Evolutionary conservation across 768 basidiomycete species (phyloP).

Genomic region (Mycena maculata): DNA sequence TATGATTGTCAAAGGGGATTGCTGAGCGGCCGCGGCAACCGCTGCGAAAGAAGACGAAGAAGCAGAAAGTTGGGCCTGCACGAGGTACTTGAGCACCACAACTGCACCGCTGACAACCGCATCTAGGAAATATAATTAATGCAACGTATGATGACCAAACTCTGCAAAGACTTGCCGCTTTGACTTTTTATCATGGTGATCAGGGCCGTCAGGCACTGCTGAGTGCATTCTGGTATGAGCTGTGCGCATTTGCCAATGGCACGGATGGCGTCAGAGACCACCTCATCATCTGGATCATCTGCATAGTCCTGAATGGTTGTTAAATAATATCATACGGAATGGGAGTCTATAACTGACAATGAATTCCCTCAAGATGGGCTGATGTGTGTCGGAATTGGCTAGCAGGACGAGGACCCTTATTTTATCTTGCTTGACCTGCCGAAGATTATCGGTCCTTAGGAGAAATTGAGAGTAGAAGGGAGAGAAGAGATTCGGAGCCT

Average conservation of each 20-base stretch:
- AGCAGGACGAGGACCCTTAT: conserved; percentile 78
- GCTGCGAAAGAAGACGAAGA: conserved; percentile 38
- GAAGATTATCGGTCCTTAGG: conserved; percentile 74
- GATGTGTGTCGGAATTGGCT: conserved; percentile 73
- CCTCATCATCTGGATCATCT: conserved; percentile 77
- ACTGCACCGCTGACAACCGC: conserved; percentile 83
- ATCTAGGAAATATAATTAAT: conserved; percentile 57
- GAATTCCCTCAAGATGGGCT: conserved; percentile 83
- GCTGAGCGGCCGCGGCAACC: conserved; percentile 41
- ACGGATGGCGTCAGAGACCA: conserved; percentile 78
- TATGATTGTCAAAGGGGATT: conserved; percentile 74
- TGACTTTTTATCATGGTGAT: conserved; percentile 83
- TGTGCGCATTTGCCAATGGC: conserved; percentile 84
- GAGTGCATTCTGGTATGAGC: conserved; percentile 72
- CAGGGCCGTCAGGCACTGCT: conserved; percentile 79
- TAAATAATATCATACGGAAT: conserved; percentile 1
- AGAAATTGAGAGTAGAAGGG: conserved; percentile 75
- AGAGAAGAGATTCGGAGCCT: conserved; percentile 75
- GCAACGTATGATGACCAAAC: not conserved
- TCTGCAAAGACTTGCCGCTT: conserved; percentile 63
- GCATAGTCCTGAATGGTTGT: conserved; percentile 72
- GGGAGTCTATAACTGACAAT: conserved; percentile 63
- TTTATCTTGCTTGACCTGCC: conserved; percentile 78
- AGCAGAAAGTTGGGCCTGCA: conserved; percentile 71
- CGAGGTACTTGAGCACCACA: conserved; percentile 85